Conservation (phyloP, 306 rosid genomes). For the Dalbergia oliveri region DNA sequence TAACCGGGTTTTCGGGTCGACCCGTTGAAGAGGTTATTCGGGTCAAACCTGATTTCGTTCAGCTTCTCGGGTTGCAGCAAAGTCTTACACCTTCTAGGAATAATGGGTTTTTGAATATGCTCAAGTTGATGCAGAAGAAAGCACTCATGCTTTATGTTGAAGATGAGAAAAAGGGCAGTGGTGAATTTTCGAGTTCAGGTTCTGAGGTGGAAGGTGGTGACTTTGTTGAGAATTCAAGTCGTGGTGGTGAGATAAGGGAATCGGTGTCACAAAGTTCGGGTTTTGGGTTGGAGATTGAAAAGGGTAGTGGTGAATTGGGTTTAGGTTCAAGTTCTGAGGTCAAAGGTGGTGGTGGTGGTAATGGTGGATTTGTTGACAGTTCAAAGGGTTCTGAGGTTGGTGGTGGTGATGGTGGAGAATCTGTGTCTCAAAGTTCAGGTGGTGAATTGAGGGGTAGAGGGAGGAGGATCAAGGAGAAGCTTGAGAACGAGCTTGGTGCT, state of each 20-base stretch:
- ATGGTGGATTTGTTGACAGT: background rate
- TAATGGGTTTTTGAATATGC: slow-evolving; percentile 93
- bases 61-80: slow-evolving; percentile 90
- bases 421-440: background rate
- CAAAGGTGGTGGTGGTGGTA: background rate
- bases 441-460: slow-evolving; percentile 65
- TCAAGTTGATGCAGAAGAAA: slow-evolving; percentile 91
- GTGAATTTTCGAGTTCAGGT: slow-evolving; percentile 16
- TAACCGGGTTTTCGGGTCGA: slow-evolving; percentile 77
- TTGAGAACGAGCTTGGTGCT: slow-evolving; percentile 71
- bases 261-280: background rate
- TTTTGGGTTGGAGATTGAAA: background rate
- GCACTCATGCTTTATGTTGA: slow-evolving; percentile 67
- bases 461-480: slow-evolving; percentile 78
- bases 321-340: background rate
- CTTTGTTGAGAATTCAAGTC: slow-evolving; percentile 39
- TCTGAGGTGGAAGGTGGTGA: slow-evolving; percentile 30
- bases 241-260: slow-evolving; percentile 35
- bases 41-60: slow-evolving; percentile 80
- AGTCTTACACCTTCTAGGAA: slow-evolving; percentile 88
- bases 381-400: slow-evolving; percentile 25
- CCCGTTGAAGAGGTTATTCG: slow-evolving; percentile 70
- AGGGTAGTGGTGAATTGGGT: background rate
- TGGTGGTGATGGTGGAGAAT: background rate
- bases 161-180: slow-evolving; percentile 56